These are phyloP conservation scores for Vicia sativa DNA, from an alignment of 306 rosid species.

Conservation along the genomic window DNA sequence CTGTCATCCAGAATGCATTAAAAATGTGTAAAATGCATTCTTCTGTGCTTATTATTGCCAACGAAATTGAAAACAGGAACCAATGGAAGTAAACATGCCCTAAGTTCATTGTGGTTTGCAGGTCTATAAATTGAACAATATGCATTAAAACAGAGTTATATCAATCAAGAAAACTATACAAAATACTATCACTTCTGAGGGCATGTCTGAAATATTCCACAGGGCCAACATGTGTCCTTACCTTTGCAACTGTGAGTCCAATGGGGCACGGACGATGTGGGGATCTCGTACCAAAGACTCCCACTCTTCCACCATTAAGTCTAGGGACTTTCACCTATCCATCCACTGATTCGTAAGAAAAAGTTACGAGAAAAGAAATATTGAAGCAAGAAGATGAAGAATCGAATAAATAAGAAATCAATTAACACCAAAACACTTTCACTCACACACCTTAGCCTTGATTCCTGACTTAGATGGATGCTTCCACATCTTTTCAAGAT, in stretches of 20 bases:
- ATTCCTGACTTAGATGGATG: slow-evolving; percentile 75
- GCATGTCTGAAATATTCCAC: slow-evolving; percentile 13
- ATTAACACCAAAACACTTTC: slow-evolving; percentile 46
- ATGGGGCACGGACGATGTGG: slow-evolving; percentile 98
- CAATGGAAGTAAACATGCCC: not conserved
- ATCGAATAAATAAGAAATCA: slow-evolving; percentile 23
- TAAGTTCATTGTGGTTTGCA: not conserved
- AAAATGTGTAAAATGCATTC: not conserved
- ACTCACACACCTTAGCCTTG: slow-evolving; percentile 81
- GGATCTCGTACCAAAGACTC: slow-evolving; percentile 90
- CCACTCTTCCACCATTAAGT: slow-evolving; percentile 81
- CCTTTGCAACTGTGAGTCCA: slow-evolving; percentile 96
- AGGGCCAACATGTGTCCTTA: slow-evolving; percentile 35
- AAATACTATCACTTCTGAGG: not conserved
- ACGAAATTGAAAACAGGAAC: not conserved
- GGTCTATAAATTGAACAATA: slow-evolving; percentile 28
- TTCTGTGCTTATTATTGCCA: not conserved
- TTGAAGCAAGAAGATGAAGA: slow-evolving; percentile 25
- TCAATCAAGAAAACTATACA: slow-evolving; percentile 4
- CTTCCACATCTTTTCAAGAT: slow-evolving; percentile 90
- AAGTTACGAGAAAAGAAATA: slow-evolving; percentile 34
- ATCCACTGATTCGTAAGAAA: slow-evolving; percentile 49
- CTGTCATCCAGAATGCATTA: not conserved
- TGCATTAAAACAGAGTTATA: slow-evolving; percentile 1
- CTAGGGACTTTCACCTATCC: slow-evolving; percentile 93